A percentile compares a stretch with the other conserved stretches of the same genome.
These are phyloP conservation scores for Wallacemonas sp. DNA, from an alignment of 208 protist genomes.

Conservation along the genomic window DNA sequence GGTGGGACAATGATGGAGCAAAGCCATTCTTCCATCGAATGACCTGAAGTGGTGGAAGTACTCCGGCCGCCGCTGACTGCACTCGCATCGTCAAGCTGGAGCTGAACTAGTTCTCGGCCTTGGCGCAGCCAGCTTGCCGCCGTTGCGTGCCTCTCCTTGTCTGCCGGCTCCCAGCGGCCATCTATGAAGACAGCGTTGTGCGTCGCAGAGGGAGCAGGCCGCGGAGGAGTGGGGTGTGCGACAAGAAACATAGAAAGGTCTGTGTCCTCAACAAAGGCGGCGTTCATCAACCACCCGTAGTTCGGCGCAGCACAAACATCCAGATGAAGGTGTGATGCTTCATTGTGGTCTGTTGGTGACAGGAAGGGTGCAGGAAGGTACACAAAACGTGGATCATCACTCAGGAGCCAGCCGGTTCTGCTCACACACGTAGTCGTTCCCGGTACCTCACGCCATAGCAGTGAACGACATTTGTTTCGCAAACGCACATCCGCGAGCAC, in stretches of 20 bases:
- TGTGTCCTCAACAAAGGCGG: slow-evolving; percentile 61
- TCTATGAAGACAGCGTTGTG: not conserved
- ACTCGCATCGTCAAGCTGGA: slow-evolving; percentile 6
- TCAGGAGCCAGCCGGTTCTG: too few relatives aligned
- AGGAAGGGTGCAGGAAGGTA: not conserved
- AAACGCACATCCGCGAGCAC: not conserved
- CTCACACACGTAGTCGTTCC: not conserved
- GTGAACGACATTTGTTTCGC: not conserved
- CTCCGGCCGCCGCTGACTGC: not conserved
- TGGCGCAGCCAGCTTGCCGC: slow-evolving; percentile 16
- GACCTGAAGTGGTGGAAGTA: too few relatives aligned
- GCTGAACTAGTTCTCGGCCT: not conserved
- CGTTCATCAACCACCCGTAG: slow-evolving; percentile 60
- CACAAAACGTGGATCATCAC: not conserved
- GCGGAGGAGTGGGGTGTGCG: not conserved
- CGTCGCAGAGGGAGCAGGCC: not conserved
- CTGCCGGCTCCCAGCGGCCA: slow-evolving; percentile 5
- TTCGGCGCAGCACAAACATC: too few relatives aligned
- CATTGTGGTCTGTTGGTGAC: too few relatives aligned
- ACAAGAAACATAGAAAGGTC: slow-evolving; percentile 65
- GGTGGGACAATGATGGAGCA: slow-evolving; percentile 1
- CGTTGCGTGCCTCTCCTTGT: not conserved
- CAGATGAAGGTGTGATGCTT: too few relatives aligned
- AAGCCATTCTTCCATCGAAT: too few relatives aligned
- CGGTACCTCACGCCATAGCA: not conserved